Evolutionary conservation across 2,329 filamentous ascomycete genomes (phyloP).

Genomic region (Calonectria pseudoreteaudii): DNA sequence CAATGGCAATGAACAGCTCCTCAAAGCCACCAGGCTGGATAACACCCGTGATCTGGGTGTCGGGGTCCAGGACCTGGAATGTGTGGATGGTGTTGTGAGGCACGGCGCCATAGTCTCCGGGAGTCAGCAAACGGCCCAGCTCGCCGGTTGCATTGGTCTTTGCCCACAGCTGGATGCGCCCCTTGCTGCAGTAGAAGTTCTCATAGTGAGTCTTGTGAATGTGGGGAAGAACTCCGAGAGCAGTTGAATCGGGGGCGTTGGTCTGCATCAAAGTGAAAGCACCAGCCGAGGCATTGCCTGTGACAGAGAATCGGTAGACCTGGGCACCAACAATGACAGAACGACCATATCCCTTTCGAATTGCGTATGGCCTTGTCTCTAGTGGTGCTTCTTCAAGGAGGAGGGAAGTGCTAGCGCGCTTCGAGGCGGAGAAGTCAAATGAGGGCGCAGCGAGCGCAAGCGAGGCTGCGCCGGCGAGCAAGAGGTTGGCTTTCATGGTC

Average conservation of each 20-base stretch:
- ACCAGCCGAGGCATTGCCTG: background rate
- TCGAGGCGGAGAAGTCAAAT: background rate
- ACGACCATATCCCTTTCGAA: background rate
- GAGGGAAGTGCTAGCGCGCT: background rate
- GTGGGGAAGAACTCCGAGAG: background rate
- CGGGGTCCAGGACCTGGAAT: background rate
- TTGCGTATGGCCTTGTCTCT: background rate
- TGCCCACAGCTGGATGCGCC: background rate
- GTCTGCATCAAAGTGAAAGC: background rate
- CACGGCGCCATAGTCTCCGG: background rate
- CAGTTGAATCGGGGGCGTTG: background rate
- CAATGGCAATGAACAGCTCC: background rate
- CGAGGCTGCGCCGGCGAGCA: background rate
- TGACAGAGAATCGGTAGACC: background rate
- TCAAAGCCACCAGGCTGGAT: background rate
- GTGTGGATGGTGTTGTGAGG: background rate
- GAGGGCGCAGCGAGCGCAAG: background rate
- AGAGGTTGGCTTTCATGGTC: background rate
- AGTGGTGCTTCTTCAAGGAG: background rate
- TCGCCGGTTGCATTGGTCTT: background rate
- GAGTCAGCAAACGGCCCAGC: background rate
- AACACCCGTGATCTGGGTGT: background rate
- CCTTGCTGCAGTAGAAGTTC: background rate
- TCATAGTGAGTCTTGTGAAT: background rate
- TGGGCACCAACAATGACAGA: background rate